Evolutionary conservation across 2,329 filamentous ascomycete genomes (phyloP), one percentile per base, ranked within the genome.

Genomic region (Xylariaceae sp.): DNA sequence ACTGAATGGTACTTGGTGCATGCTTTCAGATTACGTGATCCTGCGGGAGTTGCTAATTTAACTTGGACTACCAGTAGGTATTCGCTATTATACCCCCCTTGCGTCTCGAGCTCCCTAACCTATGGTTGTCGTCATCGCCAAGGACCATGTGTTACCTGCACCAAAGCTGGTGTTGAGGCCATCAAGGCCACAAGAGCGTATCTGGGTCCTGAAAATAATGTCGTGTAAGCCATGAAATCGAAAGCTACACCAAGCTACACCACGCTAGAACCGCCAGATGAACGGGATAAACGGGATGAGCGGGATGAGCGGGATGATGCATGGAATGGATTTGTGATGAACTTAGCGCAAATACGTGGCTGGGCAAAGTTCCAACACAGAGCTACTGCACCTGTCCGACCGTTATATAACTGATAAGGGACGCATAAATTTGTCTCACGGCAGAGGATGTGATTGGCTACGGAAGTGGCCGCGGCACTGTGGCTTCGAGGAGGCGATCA

Each of bases 371-470:
- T n/a, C n/a, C n/a, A n/a, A n/a, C n/a, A 34, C 36, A 28, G 28
- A 36, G 26, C 17, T 5, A 23, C 16, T 33, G 23, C 46, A 52
- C 41, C 45, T 37, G 41, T 41, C 31, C 45, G 46, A 41, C 55
- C 46, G 51, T 50, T 46, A 29, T 45, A n/a, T 21, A 21, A 23
- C n/a, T 49, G 31, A 11, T 29, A 16, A 28, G 52, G 37, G 40
- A 46, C n/a, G 41, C 17, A 39, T 16, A 26, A 21, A n/a, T 6
- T 6, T 61, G 55, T 55, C 51, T 53, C 45, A 17, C 26, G 16
- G 34, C n/a, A 26, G 23, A 33, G 29, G 16, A 29, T 31, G 11
- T 37, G 46, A 61, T 59, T 61, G 50, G 48, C 12, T 31, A 3
- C n/a, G 24, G 19, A 14, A 16, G 12, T 40, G 3, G 29, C 34